These are phyloP conservation scores for Cladosporium oxysporum DNA, from an alignment of 2,329 filamentous ascomycete genomes.

Conservation along the genomic window DNA sequence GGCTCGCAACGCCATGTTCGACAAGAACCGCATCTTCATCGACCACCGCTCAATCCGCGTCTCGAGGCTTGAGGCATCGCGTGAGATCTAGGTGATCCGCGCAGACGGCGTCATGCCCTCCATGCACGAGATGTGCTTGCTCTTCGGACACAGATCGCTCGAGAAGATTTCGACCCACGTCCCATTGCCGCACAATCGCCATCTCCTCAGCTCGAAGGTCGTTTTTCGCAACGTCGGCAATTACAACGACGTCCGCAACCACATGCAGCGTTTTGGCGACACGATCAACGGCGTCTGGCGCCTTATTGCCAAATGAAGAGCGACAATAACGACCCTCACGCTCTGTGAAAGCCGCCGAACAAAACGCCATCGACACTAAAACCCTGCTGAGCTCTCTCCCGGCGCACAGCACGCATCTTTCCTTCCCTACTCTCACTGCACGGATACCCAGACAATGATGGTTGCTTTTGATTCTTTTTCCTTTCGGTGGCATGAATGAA, in stretches of 20 bases:
- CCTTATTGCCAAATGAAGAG: background rate
- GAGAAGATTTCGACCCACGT: background rate
- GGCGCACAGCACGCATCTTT: background rate
- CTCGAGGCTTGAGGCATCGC: background rate
- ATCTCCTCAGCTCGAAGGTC: background rate
- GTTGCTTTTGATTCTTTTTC: background rate
- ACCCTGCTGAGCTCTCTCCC: background rate
- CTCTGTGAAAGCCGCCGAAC: background rate
- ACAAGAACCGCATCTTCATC: background rate
- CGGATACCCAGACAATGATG: background rate
- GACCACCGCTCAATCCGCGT: background rate
- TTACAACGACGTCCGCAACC: background rate
- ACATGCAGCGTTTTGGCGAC: background rate
- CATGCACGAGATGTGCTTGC: background rate
- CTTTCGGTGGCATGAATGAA: background rate
- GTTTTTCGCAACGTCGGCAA: constrained; percentile 1
- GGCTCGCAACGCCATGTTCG: background rate
- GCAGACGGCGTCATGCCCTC: background rate
- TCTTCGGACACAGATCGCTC: background rate
- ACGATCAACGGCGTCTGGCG: background rate
- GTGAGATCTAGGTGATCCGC: constrained; percentile 11
- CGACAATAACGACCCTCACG: background rate
- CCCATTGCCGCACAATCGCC: background rate
- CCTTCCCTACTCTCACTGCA: background rate
- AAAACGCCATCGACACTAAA: background rate